Percentiles rank a stretch among this genome's conserved stretches.
Conservation (phyloP, 2,329 filamentous ascomycete genomes). For the Metarhizium album region DNA sequence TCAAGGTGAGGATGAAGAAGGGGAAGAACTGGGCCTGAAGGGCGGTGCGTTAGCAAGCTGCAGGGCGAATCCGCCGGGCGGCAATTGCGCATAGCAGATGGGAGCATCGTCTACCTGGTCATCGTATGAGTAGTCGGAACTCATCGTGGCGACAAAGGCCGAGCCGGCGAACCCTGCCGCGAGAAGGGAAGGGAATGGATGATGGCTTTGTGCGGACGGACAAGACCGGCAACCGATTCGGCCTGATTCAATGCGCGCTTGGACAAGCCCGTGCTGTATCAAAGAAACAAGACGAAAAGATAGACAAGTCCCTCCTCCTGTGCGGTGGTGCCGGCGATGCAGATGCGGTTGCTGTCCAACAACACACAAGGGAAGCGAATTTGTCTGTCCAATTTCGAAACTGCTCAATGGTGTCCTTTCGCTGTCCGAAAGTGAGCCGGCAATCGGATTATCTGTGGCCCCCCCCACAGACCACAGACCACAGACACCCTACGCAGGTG, state of each 20-base stretch:
- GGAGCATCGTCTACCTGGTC: slow-evolving; percentile 53
- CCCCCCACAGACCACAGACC: slow-evolving; percentile 2
- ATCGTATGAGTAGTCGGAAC: slow-evolving; percentile 96
- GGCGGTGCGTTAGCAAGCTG: slow-evolving; percentile 1
- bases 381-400: not conserved
- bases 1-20: slow-evolving; percentile 91
- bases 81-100: not conserved
- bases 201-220: not conserved
- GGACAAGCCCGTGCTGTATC: not conserved
- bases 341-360: not conserved
- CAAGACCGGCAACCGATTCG: not conserved
- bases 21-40: slow-evolving; percentile 89
- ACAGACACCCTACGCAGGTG: too few species aligned
- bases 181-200: too few species aligned
- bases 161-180: slow-evolving; percentile 24
- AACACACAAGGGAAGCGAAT: not conserved
- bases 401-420: slow-evolving; percentile 4
- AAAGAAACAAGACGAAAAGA: too few species aligned
- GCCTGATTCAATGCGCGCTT: not conserved
- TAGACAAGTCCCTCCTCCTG: not conserved
- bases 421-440: slow-evolving; percentile 10
- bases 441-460: slow-evolving; percentile 23
- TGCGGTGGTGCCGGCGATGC: not conserved
- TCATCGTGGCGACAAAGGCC: slow-evolving; percentile 49
- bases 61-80: not conserved